Evolutionary conservation across 371 early-diverging fungal species (phyloP), one percentile per base, ranked within the genome.

Genomic region (Thermomucor indicae-seudaticae): DNA sequence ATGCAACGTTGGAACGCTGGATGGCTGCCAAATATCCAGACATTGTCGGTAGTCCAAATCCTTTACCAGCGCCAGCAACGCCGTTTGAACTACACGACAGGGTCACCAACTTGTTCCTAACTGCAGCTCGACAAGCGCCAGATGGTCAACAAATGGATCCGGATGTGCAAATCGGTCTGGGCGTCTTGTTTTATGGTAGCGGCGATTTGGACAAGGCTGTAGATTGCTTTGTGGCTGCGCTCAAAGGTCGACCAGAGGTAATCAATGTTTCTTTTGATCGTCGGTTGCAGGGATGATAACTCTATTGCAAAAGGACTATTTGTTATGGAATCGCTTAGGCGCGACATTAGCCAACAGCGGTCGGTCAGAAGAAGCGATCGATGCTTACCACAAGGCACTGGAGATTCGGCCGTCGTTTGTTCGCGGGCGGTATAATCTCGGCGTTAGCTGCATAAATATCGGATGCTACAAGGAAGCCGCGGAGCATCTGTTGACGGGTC

Each of bases 271-370:
- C n/a, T 28, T 6, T n/a, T n/a, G n/a, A n/a, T n/a, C n/a, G n/a
- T n/a, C n/a, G n/a, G n/a, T n/a, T n/a, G n/a, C 1, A 1, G 30
- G 6, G 8, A 48, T 20, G 3, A 29, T 41, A 4, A 6, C 23
- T 35, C 34, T 29, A 29, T 7, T 30, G n/a, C 5, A 41, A 16
- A 63, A 86, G 80, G 96, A 98, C 64, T 96, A 95, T 74, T 75
- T 94, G 64, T 75, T 96, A 45, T 98, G 96, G 95, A 96, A 96
- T 72, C 87, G 89, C 52, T 81, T 97, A 38, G 98, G 97, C 12
- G 99, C 99, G 4, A 98, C 97, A 1, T 78, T 95, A 28, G 97
- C 98, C 17, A 97, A 98, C 62, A 82, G 86, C 27, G 81, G 85
- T 11, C 73, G 87, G 42, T 83, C 90, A 28, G 68, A 79, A 40